A percentile compares a stretch with the other conserved stretches of the same genome.
Conservation (phyloP, 1,139 yeast species). For the Pichia sp. region DNA sequence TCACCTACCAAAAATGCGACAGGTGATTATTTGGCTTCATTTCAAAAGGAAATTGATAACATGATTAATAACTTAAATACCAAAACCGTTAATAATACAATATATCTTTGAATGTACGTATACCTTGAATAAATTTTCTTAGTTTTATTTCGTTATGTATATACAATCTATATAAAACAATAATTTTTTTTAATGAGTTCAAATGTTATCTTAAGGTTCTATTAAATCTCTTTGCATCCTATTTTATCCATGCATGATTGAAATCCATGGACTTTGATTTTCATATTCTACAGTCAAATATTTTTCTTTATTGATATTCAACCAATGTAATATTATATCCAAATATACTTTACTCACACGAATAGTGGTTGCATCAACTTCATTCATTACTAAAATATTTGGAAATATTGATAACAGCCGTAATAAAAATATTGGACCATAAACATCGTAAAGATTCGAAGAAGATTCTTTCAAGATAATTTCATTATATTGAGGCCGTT, state of each 20-base stretch:
- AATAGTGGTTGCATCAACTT: constrained; percentile 77
- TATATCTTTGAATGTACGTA: constrained; percentile 6
- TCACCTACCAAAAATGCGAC: not conserved
- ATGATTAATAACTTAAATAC: constrained; percentile 13
- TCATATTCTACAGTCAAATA: constrained; percentile 44
- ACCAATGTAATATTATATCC: constrained; percentile 44
- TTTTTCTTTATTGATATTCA: constrained; percentile 41
- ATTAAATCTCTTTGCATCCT: no score
- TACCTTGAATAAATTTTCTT: not conserved
- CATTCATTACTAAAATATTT: constrained; percentile 67
- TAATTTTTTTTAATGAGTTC: not conserved
- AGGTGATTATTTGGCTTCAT: constrained; percentile 5
- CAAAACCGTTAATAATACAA: constrained; percentile 11
- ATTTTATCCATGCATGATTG: constrained; percentile 16
- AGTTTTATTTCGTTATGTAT: not conserved
- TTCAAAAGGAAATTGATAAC: constrained; percentile 12
- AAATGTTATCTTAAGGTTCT: no score
- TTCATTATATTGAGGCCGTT: constrained; percentile 72
- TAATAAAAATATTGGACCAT: constrained; percentile 51
- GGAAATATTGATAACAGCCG: constrained; percentile 74
- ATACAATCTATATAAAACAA: not conserved
- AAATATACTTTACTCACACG: constrained; percentile 48
- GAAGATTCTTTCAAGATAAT: constrained; percentile 22
- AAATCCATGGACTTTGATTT: constrained; percentile 45
- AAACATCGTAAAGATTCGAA: constrained; percentile 38